Conservation (phyloP, 2,329 filamentous ascomycete species). For the Camptophora hylomeconis region DNA sequence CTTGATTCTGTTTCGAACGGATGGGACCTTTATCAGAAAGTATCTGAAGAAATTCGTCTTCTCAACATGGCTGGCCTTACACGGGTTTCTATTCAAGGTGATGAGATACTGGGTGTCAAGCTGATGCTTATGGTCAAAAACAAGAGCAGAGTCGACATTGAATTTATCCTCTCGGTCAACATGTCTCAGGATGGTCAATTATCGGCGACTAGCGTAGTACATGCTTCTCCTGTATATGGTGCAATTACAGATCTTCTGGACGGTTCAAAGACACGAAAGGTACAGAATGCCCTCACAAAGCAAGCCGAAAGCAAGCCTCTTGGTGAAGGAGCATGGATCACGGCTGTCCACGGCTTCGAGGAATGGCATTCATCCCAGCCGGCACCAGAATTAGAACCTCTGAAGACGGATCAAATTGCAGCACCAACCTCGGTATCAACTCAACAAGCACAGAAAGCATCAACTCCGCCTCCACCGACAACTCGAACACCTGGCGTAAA, state of each 20-base stretch:
- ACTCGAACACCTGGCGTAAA: constrained; percentile 2
- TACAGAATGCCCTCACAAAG: constrained; percentile 15
- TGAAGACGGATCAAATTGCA: constrained; percentile 1
- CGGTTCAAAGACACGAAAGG: constrained; percentile 13
- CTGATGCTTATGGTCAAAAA: constrained; percentile 12
- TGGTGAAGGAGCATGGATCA: constrained; percentile 14
- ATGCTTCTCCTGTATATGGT: constrained; percentile 13
- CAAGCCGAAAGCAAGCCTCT: constrained; percentile 14
- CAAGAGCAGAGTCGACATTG: constrained; percentile 15
- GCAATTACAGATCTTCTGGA: constrained; percentile 5
- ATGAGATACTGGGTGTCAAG: constrained; percentile 15
- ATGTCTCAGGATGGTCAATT: constrained; percentile 14
- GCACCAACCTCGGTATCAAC: no score
- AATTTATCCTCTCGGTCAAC: constrained; percentile 12
- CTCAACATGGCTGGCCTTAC: constrained; percentile 33
- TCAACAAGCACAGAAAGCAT: constrained; percentile 1
- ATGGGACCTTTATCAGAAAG: constrained; percentile 27
- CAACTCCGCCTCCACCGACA: constrained; percentile 1
- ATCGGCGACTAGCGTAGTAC: constrained; percentile 9
- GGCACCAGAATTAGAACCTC: background rate
- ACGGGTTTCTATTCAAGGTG: constrained; percentile 17
- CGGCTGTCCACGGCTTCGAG: constrained; percentile 15
- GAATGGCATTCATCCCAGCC: constrained; percentile 13
- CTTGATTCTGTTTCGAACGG: constrained; percentile 28
- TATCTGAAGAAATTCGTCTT: constrained; percentile 32